phyloP scores from a whole-genome alignment of 164 flowering plant genomes.

The Vitis cinerea region DNA sequence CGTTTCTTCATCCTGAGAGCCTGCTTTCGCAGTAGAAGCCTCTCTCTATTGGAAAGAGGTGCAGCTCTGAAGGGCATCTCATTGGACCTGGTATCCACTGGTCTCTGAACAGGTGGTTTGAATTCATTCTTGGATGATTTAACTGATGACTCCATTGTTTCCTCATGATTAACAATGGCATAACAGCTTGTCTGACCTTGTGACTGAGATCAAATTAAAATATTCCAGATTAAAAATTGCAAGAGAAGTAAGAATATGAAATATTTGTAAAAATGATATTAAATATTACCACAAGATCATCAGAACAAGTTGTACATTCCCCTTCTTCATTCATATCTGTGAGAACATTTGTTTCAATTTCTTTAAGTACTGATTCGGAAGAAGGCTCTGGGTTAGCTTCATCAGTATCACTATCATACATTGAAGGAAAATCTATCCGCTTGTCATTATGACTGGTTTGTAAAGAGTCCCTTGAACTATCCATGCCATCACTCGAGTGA shows the following conservation, averaged over 20 bases:
- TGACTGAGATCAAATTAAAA: conserved; percentile 18
- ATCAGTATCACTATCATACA: conserved; percentile 10
- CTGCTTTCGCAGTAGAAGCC: conserved; percentile 80
- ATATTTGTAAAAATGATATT: background rate
- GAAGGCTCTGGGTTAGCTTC: conserved; percentile 17
- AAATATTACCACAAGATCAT: conserved; percentile 17
- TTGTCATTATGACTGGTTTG: conserved; percentile 19
- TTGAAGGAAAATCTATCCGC: conserved; percentile 7
- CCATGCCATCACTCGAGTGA: conserved; percentile 15
- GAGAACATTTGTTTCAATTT: conserved; percentile 6
- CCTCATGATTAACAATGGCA: conserved; percentile 10
- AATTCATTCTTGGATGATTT: conserved; percentile 8
- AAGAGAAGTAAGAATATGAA: background rate
- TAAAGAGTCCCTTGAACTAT: conserved; percentile 12
- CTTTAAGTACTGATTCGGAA: conserved; percentile 11
- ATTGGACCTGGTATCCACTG: conserved; percentile 6
- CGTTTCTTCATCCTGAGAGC: conserved; percentile 78
- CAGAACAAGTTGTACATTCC: conserved; percentile 14
- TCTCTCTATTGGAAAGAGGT: conserved; percentile 77
- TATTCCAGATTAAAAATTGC: conserved; percentile 1
- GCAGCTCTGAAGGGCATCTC: conserved; percentile 21
- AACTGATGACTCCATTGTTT: conserved; percentile 16
- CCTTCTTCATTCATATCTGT: conserved; percentile 9
- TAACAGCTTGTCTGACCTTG: conserved; percentile 13
- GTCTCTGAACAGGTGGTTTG: conserved; percentile 15